Evolutionary conservation across 768 basidiomycete genomes (phyloP), one percentile per base, ranked within the genome.

Genomic region (Lactarius hengduanensis): DNA sequence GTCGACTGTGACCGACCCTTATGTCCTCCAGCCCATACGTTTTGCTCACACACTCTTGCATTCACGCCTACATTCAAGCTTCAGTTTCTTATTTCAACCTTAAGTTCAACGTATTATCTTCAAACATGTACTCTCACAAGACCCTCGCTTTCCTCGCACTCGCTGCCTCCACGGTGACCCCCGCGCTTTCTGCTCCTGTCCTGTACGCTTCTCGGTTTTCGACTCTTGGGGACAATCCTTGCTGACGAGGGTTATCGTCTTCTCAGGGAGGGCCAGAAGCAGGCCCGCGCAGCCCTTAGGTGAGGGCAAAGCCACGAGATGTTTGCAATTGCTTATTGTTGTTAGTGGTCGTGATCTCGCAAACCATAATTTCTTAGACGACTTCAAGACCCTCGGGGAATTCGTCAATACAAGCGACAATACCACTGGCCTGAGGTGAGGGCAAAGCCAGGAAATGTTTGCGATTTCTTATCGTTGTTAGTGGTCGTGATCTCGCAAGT

Each of bases 111-210:
- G 32, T 32, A 26, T 53, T 53, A 20, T 30, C 5, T n/a, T 61
- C 41, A 47, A 57, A 38, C 34, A 66, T 66, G 65, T 47, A 2
- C 40, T 61, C 45, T 38, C 40, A 22, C 10, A 30, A 20, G 26
- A 57, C 36, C 8, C 38, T 66, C 36, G 60, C 28, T 26, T 18
- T 62, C 28, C n/a, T 61, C n/a, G 28, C 43, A 28, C 60, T 61
- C 16, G 65, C 60, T 38, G 36, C 55, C 7, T 66, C 60, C 1
- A 32, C 34, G 2, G n/a, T 16, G 20, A 18, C 60, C 56, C 43
- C 56, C 30, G 65, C 28, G 15, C 3, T 61, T 13, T n/a, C 60
- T 22, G 45, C 43, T n/a, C 60, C 65, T 22, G 8, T 56, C 26
- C 34, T 0, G 55, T 56, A 56, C 28, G 55, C 20, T 56, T 28